Evolutionary conservation across 257 asterid species (phyloP), one percentile per base, ranked within the genome.

Genomic region (Ehretia macrophylla): DNA sequence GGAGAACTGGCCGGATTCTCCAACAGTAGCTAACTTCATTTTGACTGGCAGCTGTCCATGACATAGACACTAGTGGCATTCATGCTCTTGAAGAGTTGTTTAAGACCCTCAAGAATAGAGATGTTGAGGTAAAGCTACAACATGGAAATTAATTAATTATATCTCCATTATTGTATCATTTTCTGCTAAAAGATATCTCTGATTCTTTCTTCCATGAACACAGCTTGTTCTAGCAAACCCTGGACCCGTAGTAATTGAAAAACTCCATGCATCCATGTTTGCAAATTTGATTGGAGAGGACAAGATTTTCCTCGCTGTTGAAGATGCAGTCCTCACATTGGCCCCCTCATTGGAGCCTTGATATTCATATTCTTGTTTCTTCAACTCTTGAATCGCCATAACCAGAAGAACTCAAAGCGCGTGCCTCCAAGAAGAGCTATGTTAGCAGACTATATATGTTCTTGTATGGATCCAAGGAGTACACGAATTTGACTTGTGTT

Each of bases 191-290:
- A 12, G 2, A n/a, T 17, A 1, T 50, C 50, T 17, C 4, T 50
- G 32, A 4, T 42, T 42, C 16, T 14, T 42, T 10, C 8, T 42
- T 42, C 47, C 14, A 11, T 11, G 22, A 53, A 32, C 86, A 32
- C 86, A 90, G 96, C 85, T 90, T 55, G 72, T 80, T 66, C 70
- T 90, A 48, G 89, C 94, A 42, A 90, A 90, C 70, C 95, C 98
- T 0, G 96, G 98, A 6, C 77, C 78, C 46, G 55, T n/a, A 4
- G 96, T 90, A 62, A 72, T 83, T 0, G 92, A 75, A 67, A 90
- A 90, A 75, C 73, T 90, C 32, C 82, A 85, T 38, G 66, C 83
- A 12, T 87, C 97, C 3, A 62, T 54, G 38, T 68, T 85, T 10
- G 67, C 77, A 13, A 55, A 58, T 20, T 8, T 50, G 50, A 62